Evolutionary conservation across 257 asterid genomes (phyloP), one percentile per base, ranked within the genome.

Genomic region (Solanum phureja): DNA sequence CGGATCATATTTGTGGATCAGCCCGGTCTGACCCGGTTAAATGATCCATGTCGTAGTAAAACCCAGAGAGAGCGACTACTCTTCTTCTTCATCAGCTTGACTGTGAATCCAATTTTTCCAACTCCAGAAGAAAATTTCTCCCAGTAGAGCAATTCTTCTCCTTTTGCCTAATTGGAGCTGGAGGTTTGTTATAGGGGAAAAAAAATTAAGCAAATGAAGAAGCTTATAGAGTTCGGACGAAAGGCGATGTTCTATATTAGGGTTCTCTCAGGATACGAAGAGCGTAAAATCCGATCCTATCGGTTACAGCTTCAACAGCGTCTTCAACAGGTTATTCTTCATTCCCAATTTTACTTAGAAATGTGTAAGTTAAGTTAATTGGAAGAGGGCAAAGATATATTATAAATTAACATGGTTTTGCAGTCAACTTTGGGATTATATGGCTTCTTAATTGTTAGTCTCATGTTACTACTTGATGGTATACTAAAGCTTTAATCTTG

Each of bases 201-300:
- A 44, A 42, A 8, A 23, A 9, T 23, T 9, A 62, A n/a, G 71
- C 14, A 24, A 44, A 81, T 81, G 85, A 81, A 81, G 85, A 81
- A 81, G 29, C 69, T 82, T 46, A 49, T 82, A 49, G 69, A 49
- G 56, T 82, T 82, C 18, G 85, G 69, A 12, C 34, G 69, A 18
- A 46, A 82, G 23, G 69, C 85, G 13, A 82, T 82, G 85, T 82
- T 82, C 85, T 82, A 82, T 82, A 49, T 49, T 82, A 82, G 68
- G 95, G 97, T 97, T 89, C 94, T 97, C 38, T 92, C 98, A 9
- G 99, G 98, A 11, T 97, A 94, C 35, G 99, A 97, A 93, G 98
- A 94, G 90, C 97, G 98, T 58, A 92, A 92, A 86, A 94, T 97
- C 90, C 91, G 99, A 89, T 92, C 98, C 76, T 93, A 89, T 92